Conservation (phyloP, 352 stramenopile genomes). For the Halophytophthora batemanensis region DNA sequence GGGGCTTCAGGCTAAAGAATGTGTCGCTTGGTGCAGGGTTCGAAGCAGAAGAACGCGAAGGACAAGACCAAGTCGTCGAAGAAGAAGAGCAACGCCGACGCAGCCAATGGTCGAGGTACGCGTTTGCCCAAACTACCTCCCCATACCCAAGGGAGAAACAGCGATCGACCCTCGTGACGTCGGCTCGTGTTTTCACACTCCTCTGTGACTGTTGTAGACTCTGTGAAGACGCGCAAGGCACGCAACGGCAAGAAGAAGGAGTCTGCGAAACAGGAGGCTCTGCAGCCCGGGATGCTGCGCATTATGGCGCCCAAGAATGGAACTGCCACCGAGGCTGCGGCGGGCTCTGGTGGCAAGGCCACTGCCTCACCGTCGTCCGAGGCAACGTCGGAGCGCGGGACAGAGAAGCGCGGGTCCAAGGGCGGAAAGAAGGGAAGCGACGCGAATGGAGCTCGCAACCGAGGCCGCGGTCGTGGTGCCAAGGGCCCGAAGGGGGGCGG, state of each 20-base stretch:
- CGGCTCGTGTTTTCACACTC: too few relatives aligned
- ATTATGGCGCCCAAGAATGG: conserved; percentile 51
- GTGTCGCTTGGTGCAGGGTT: conserved; percentile 6
- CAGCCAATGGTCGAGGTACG: conserved; percentile 10
- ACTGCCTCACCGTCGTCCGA: conserved; percentile 12
- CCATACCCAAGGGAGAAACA: too few relatives aligned
- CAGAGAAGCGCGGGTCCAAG: conserved; percentile 23
- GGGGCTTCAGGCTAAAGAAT: conserved; percentile 1
- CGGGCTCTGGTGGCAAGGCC: conserved; percentile 2
- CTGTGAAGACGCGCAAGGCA: conserved; percentile 44
- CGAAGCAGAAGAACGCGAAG: conserved; percentile 33
- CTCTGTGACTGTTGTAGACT: conserved; percentile 13
- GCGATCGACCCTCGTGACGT: too few relatives aligned
- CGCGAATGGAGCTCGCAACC: conserved; percentile 11
- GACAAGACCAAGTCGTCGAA: conserved; percentile 37
- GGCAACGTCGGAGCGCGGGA: conserved; percentile 10
- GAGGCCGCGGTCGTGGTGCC: conserved; percentile 25
- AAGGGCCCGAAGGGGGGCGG: conserved; percentile 38
- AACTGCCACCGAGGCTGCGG: conserved; percentile 4
- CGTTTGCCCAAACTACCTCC: too few relatives aligned
- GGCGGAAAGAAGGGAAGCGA: conserved; percentile 18
- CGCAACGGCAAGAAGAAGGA: conserved; percentile 39
- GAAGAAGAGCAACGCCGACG: conserved; percentile 28
- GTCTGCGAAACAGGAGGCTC: conserved; percentile 16
- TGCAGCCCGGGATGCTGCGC: conserved; percentile 44